phyloP scores from a whole-genome alignment of 2,329 filamentous ascomycete species.

The Colletotrichum plurivorum region DNA sequence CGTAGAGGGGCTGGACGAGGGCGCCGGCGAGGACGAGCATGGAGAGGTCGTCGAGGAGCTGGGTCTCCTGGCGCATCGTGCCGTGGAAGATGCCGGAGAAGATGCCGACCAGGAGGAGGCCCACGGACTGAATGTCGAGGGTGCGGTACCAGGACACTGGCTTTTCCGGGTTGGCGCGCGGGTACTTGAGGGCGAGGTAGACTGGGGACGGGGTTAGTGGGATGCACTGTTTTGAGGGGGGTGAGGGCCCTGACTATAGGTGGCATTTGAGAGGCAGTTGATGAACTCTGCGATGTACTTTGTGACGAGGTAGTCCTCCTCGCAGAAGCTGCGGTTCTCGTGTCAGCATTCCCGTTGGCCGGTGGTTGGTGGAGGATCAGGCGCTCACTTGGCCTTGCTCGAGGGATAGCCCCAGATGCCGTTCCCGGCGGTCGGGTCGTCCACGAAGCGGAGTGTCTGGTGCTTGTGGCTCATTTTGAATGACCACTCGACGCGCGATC shows the following conservation, averaged over 20 bases:
- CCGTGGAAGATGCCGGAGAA: conserved; percentile 61
- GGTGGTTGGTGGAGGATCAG: background rate
- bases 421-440: conserved; percentile 50
- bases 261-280: conserved; percentile 58
- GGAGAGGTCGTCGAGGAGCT: conserved; percentile 70
- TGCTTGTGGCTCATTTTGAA: conserved; percentile 44
- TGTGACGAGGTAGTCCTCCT: conserved; percentile 55
- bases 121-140: conserved; percentile 57
- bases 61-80: conserved; percentile 56
- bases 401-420: conserved; percentile 57
- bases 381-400: conserved; percentile 55
- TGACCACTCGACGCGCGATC: too few species aligned
- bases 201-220: conserved; percentile 47
- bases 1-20: conserved; percentile 65
- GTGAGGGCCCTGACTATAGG: conserved; percentile 44
- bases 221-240: accelerated
- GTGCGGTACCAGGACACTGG: conserved; percentile 49
- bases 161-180: conserved; percentile 48
- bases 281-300: conserved; percentile 60
- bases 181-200: conserved; percentile 57
- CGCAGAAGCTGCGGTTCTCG: conserved; percentile 34
- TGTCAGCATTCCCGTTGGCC: conserved; percentile 12
- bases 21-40: conserved; percentile 69
- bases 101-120: conserved; percentile 58
- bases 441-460: conserved; percentile 54